phyloP scores from a whole-genome alignment of 2,329 filamentous ascomycete genomes.

The Dactylonectria estremocensis region DNA sequence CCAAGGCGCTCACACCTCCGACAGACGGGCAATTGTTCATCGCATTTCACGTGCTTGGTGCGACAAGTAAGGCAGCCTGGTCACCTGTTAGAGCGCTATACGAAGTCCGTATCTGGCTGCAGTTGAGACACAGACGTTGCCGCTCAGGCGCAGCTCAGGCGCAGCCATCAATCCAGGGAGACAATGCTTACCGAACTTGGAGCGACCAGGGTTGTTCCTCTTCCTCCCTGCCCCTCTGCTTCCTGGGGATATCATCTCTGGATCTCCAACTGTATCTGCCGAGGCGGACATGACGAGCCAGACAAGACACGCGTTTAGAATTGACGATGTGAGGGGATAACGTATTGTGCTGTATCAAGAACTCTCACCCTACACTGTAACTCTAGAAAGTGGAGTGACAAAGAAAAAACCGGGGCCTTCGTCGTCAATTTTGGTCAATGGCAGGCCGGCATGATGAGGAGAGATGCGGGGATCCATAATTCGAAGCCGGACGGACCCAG shows the following conservation, averaged over 20 bases:
- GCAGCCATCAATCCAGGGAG: not conserved
- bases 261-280: not conserved
- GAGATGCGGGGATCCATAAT: not conserved
- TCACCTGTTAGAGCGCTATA: not conserved
- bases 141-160: not conserved
- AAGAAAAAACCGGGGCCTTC: not conserved
- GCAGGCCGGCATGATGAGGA: not conserved
- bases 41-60: constrained; percentile 16
- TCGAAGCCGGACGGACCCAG: no score
- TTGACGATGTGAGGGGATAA: not conserved
- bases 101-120: no score
- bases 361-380: no score
- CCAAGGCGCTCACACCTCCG: constrained; percentile 11
- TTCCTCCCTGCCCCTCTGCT: not conserved
- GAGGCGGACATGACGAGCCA: not conserved
- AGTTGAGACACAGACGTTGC: no score
- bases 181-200: constrained; percentile 11
- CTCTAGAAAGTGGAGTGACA: no score
- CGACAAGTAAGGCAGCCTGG: constrained; percentile 14
- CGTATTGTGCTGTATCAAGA: not conserved
- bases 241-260: not conserved
- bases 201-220: constrained; percentile 18
- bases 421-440: constrained; percentile 15
- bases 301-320: not conserved
- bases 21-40: constrained; percentile 8